phyloP scores from a whole-genome alignment of 257 asterid genomes.

The Handroanthus guayacan region DNA sequence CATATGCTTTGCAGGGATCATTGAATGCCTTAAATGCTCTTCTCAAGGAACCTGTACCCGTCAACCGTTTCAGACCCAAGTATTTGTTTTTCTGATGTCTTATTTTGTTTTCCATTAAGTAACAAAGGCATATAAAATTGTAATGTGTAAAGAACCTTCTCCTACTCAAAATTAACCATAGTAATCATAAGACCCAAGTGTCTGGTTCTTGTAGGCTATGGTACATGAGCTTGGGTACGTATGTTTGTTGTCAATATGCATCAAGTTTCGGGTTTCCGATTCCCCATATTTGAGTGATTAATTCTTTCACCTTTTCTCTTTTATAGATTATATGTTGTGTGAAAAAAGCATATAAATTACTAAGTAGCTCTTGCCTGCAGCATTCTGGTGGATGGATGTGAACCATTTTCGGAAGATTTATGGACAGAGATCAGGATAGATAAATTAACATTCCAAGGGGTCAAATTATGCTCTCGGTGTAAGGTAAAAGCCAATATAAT shows the following conservation, averaged over 20 bases:
- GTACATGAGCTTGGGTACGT: too few species aligned
- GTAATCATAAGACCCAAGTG: too few species aligned
- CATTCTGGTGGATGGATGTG: slow-evolving; percentile 73
- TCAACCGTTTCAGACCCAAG: slow-evolving; percentile 76
- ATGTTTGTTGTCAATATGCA: too few species aligned
- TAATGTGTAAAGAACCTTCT: too few species aligned
- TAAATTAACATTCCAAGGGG: slow-evolving; percentile 59
- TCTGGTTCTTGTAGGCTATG: too few species aligned
- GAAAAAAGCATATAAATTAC: not conserved
- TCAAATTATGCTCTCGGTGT: slow-evolving; percentile 72
- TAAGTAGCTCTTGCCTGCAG: slow-evolving; percentile 37
- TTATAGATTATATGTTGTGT: not conserved
- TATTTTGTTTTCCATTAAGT: not conserved
- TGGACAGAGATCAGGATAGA: slow-evolving; percentile 66
- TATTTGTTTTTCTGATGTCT: slow-evolving; percentile 29
- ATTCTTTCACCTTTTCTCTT: too few species aligned
- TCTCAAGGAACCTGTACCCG: slow-evolving; percentile 59
- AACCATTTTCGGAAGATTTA: slow-evolving; percentile 64
- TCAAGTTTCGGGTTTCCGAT: too few species aligned
- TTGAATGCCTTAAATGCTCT: slow-evolving; percentile 60
- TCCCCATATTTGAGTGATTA: too few species aligned
- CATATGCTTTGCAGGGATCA: slow-evolving; percentile 52
- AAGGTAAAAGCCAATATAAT: slow-evolving; percentile 45
- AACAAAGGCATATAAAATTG: not conserved
- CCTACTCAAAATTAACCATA: too few species aligned